Base-by-base conservation (phyloP, 345 rosid species). In the Clausena lansium region DNA sequence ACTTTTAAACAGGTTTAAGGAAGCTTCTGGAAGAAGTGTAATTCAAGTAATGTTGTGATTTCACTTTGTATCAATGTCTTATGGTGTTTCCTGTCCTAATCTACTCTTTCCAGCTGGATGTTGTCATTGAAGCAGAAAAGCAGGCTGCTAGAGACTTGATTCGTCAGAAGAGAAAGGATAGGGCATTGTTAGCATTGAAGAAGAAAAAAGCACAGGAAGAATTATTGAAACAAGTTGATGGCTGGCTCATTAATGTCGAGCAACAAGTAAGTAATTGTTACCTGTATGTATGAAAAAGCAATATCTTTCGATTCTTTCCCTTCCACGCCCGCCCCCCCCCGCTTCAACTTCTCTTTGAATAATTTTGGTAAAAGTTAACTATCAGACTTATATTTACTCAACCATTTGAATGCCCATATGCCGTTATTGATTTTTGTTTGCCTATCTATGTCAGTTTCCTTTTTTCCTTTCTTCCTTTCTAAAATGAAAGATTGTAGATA, bases 131-230 rank as follows among this genome's bases (percentile, higher is more conserved):
- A 85, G 97, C 97, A 1, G 99, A 96, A 76, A 96, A 90, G 84
- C 89, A 91, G 88, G 99, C 95, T 57, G 95, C 97, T 17, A 80
- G 84, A 79, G 97, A 91, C 83, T 90, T 96, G 87, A 85, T 96
- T 67, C 92, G 84, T 67, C 97, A 92, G 78, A 96, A 90, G 89
- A 88, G 91, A 74, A 96, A 88, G 78, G 97, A 94, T 57, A 89
- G 98, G 55, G 99, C 99, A 22, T 84, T 96, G 88, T 81, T 94
- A 68, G 98, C 97, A 4, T 73, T 96, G 86, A 96, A 94, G 94
- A 96, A 94, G 92, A 96, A 96, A 89, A 93, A 82, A 72, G 71
- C 98, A 2, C 99, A 96, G 73, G 98, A 96, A 82, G 98, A 94
- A 7, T 80, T 96, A 63, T 79, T 96, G 85, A 92, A 94, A 85